Evolutionary conservation across 192 early-diverging fungal species (phyloP).

Genomic region (Umbelopsis isabellina): DNA sequence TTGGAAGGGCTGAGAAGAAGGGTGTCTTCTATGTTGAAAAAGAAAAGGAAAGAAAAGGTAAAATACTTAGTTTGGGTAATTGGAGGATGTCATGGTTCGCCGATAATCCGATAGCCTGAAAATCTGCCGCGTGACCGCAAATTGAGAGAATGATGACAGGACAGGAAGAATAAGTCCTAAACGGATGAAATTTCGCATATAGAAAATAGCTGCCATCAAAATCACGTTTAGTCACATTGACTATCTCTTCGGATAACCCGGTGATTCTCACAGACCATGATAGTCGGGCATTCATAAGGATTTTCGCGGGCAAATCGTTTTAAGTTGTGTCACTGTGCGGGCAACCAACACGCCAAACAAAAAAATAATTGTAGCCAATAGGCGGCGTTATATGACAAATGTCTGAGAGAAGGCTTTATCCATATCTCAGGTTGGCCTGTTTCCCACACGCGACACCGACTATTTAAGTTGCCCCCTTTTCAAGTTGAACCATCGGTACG

Average conservation of each 20-base stretch:
- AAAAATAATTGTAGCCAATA: not conserved
- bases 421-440: not conserved
- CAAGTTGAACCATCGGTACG: not conserved
- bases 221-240: too few relatives aligned
- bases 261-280: too few relatives aligned
- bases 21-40: not conserved
- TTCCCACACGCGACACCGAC: not conserved
- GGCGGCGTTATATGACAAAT: slow-evolving; percentile 15
- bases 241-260: too few relatives aligned
- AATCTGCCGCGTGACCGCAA: not conserved
- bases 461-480: slow-evolving; percentile 7
- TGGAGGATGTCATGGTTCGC: not conserved
- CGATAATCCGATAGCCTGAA: not conserved
- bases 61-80: not conserved
- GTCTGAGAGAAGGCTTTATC: not conserved
- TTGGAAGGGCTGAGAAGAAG: not conserved
- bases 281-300: too few relatives aligned
- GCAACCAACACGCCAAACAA: not conserved
- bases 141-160: not conserved
- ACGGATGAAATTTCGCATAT: too few relatives aligned
- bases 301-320: too few relatives aligned
- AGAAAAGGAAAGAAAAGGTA: not conserved
- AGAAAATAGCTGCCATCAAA: too few relatives aligned
- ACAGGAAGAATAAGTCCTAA: too few relatives aligned
- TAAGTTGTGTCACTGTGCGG: too few relatives aligned